These are phyloP conservation scores for Teratosphaeria gauchensis DNA, from an alignment of 2,329 filamentous ascomycete species.

Conservation along the genomic window DNA sequence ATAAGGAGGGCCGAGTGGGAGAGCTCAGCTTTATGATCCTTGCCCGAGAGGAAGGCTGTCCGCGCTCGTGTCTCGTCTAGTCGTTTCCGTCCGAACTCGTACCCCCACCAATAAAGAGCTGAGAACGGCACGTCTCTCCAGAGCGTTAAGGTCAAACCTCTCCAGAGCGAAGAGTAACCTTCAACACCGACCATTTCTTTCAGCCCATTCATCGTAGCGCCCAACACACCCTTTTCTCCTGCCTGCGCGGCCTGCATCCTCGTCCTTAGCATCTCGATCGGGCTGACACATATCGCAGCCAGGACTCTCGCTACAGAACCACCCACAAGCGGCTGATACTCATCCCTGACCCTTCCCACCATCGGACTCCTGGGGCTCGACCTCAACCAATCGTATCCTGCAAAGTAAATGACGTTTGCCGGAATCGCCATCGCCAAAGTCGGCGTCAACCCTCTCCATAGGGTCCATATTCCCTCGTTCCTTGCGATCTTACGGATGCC, in stretches of 20 bases:
- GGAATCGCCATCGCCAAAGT: slow-evolving; percentile 91
- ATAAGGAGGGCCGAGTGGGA: slow-evolving; percentile 68
- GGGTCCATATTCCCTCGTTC: slow-evolving; percentile 74
- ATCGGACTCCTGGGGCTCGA: slow-evolving; percentile 66
- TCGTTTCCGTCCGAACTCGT: slow-evolving; percentile 68
- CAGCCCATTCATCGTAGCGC: slow-evolving; percentile 66
- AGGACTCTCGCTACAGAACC: slow-evolving; percentile 69
- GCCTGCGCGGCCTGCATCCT: slow-evolving; percentile 60
- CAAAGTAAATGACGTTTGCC: slow-evolving; percentile 96
- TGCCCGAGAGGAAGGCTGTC: slow-evolving; percentile 24
- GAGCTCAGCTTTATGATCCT: slow-evolving; percentile 36
- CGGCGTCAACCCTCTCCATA: slow-evolving; percentile 92
- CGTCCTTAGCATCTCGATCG: slow-evolving; percentile 89
- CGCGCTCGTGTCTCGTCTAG: slow-evolving; percentile 58
- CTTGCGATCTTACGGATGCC: slow-evolving; percentile 88
- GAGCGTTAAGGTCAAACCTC: slow-evolving; percentile 78
- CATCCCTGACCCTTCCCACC: slow-evolving; percentile 48
- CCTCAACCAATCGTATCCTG: slow-evolving; percentile 91
- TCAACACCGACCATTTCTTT: slow-evolving; percentile 66
- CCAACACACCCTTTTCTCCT: slow-evolving; percentile 55
- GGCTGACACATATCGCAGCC: slow-evolving; percentile 74
- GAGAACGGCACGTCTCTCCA: slow-evolving; percentile 98
- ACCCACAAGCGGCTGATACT: slow-evolving; percentile 69
- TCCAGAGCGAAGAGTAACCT: slow-evolving; percentile 79
- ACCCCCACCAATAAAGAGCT: slow-evolving; percentile 96